These are phyloP conservation scores for Erigeron canadensis DNA, from an alignment of 129 eudicot species.

Conservation along the genomic window DNA sequence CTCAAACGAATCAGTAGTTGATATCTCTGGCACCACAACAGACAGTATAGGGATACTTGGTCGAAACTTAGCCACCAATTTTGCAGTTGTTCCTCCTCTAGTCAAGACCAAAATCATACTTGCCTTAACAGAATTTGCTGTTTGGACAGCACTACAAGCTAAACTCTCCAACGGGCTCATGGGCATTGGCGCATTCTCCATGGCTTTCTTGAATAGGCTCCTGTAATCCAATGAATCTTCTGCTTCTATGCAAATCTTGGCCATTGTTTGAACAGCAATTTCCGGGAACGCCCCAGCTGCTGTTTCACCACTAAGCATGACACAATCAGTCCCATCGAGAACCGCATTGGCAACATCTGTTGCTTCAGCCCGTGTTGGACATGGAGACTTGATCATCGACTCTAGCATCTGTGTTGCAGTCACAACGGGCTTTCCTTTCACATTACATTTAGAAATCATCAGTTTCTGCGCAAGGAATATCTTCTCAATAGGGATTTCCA, in stretches of 20 bases:
- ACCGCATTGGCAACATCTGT: not conserved
- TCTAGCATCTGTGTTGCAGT: not conserved
- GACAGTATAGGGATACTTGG: slow-evolving; percentile 29
- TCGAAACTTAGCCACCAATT: slow-evolving; percentile 6
- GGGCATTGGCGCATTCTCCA: not conserved
- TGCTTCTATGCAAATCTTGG: not conserved
- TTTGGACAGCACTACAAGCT: not conserved
- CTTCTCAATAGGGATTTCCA: slow-evolving; percentile 5
- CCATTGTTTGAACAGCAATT: not conserved
- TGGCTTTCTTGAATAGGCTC: not conserved
- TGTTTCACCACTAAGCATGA: not conserved
- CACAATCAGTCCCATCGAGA: not conserved
- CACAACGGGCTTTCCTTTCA: not conserved
- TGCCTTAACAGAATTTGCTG: not conserved
- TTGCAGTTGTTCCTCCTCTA: slow-evolving; percentile 26
- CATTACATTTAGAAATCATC: not conserved
- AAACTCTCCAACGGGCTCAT: slow-evolving; percentile 2
- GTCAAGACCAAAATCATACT: slow-evolving; percentile 23
- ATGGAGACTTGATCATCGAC: not conserved
- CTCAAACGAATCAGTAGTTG: not conserved
- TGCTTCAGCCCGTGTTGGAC: not conserved
- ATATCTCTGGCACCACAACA: slow-evolving; percentile 17
- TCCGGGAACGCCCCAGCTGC: not conserved
- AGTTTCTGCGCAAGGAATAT: not conserved
- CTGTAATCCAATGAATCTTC: slow-evolving; percentile 1